These are phyloP conservation scores for Bacterosira constricta DNA, from an alignment of 108 stramenopile genomes.

Conservation along the genomic window DNA sequence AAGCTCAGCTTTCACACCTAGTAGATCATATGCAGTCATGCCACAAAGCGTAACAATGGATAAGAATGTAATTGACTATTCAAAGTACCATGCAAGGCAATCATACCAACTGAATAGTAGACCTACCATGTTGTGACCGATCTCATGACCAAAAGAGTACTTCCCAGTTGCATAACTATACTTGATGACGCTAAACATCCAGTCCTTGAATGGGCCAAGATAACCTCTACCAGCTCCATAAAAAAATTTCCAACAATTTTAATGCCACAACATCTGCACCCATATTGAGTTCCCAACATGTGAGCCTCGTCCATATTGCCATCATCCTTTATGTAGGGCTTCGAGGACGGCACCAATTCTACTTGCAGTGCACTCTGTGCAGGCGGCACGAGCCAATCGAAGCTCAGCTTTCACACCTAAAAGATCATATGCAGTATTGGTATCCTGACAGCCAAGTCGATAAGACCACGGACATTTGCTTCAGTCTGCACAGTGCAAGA, in stretches of 20 bases:
- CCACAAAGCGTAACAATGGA: too few species aligned
- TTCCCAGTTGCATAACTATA: conserved; percentile 42
- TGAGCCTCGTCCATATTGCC: conserved; percentile 28
- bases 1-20: conserved; percentile 8
- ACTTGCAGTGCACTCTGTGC: too few species aligned
- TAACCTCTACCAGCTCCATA: conserved; percentile 21
- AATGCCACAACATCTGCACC: conserved; percentile 37
- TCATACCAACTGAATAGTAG: too few species aligned
- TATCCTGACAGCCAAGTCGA: conserved; percentile 25
- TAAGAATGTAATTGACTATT: too few species aligned
- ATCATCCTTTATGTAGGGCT: conserved; percentile 12
- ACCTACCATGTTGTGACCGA: conserved; percentile 26
- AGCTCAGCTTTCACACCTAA: conserved; percentile 14
- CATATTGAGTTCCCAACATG: conserved; percentile 21
- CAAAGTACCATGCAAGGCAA: too few species aligned
- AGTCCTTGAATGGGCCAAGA: not conserved
- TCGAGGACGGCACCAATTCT: too few species aligned
- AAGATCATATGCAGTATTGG: conserved; percentile 19
- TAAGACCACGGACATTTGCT: not conserved
- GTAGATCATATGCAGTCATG: conserved; percentile 11
- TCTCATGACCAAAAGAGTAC: conserved; percentile 36
- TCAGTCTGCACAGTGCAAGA: conserved; percentile 1
- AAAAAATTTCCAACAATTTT: too few species aligned
- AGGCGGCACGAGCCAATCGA: not conserved
- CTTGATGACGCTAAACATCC: conserved; percentile 8